phyloP scores from a whole-genome alignment of 331 rosid species.

The Erythrophleum ivorense region DNA sequence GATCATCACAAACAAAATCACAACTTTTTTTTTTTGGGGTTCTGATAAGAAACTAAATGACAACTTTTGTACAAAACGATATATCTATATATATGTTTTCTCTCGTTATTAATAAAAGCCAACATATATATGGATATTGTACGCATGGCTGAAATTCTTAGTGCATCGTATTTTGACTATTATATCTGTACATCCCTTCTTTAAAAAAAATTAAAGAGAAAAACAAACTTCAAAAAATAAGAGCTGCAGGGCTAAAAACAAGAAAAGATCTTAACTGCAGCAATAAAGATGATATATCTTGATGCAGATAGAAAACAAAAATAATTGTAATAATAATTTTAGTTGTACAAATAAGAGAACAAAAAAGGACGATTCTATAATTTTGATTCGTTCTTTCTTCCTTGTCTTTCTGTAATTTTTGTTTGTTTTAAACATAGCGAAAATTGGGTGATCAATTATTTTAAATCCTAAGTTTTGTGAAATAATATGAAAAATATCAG shows the following conservation, averaged over 20 bases:
- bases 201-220: not conserved
- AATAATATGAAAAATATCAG: not conserved
- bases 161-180: not conserved
- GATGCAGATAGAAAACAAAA: not conserved
- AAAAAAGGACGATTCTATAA: not conserved
- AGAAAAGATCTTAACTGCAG: not conserved
- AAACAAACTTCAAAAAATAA: not conserved
- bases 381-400: not conserved
- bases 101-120: conserved; percentile 9
- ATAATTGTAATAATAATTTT: not conserved
- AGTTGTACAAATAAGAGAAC: not conserved
- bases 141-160: not conserved
- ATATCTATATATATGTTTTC: not conserved
- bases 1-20: not conserved
- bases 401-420: not conserved
- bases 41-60: too few species aligned
- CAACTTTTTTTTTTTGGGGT: not conserved
- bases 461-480: not conserved
- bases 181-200: too few species aligned
- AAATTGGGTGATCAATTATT: not conserved
- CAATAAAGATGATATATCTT: not conserved
- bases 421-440: too few species aligned
- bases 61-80: not conserved
- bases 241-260: not conserved
- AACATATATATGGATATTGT: not conserved